phyloP scores from a whole-genome alignment of 23 red algal genomes.

The Gracilaria gracilis region DNA sequence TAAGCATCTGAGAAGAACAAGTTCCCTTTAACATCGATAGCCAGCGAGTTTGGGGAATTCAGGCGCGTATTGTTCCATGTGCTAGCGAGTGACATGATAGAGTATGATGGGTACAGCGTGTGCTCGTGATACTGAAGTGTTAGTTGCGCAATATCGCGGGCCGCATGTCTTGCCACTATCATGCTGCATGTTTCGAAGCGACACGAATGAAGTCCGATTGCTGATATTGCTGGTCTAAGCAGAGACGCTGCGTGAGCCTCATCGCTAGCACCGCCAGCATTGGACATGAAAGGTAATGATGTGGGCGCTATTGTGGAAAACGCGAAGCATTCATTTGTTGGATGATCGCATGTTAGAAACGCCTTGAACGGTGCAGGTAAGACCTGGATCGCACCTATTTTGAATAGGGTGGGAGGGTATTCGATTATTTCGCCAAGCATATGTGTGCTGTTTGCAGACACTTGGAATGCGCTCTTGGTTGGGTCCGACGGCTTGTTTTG shows the following conservation, averaged over 20 bases:
- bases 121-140: neutral
- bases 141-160: neutral
- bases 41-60: constrained; percentile 18
- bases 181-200: neutral
- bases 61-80: constrained; percentile 11
- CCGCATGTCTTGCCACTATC: constrained; percentile 1
- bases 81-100: neutral
- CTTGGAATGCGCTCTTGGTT: neutral
- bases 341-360: constrained; percentile 3
- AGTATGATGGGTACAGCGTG: constrained; percentile 2
- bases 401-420: neutral
- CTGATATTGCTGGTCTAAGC: constrained; percentile 17
- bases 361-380: neutral
- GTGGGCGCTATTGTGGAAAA: neutral
- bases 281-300: neutral
- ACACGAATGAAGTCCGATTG: neutral
- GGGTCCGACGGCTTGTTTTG: neutral
- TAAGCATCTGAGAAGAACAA: constrained; percentile 24
- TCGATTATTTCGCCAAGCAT: neutral
- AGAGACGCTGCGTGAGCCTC: neutral
- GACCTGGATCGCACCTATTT: neutral
- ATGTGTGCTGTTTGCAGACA: neutral
- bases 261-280: neutral
- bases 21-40: constrained; percentile 1
- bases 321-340: constrained; percentile 15